phyloP scores from a whole-genome alignment of 2,329 filamentous ascomycete genomes.

The Triangularia verruculosa region DNA sequence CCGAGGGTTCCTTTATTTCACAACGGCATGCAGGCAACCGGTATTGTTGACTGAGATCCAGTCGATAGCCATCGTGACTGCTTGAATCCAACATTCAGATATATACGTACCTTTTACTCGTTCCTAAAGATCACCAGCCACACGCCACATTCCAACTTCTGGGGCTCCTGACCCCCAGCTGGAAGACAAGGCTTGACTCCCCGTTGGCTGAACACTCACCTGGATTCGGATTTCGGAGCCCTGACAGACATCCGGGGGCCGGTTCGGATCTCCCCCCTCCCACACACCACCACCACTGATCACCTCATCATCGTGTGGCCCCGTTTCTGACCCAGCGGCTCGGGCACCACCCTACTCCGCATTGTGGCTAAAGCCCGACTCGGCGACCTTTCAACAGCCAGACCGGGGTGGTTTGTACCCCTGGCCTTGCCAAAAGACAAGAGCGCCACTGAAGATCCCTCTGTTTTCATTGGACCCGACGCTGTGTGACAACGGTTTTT shows the following conservation, averaged over 20 bases:
- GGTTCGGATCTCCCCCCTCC: background rate
- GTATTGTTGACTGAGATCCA: background rate
- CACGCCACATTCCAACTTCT: background rate
- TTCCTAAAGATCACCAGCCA: background rate
- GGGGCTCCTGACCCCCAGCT: slow-evolving; percentile 8
- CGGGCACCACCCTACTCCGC: slow-evolving; percentile 45
- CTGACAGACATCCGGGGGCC: background rate
- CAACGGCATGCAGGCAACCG: background rate
- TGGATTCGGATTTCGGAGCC: background rate
- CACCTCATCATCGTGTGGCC: background rate
- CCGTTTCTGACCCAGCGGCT: slow-evolving; percentile 40
- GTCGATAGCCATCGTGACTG: background rate
- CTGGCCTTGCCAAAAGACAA: too few relatives aligned
- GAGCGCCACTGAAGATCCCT: slow-evolving; percentile 29
- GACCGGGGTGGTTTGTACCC: too few relatives aligned
- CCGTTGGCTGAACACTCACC: background rate
- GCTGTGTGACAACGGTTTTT: slow-evolving; percentile 29
- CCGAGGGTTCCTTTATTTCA: background rate
- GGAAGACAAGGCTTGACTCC: background rate
- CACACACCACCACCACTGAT: background rate
- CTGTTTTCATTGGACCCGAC: slow-evolving; percentile 23
- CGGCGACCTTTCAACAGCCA: slow-evolving; percentile 26
- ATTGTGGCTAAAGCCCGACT: slow-evolving; percentile 29
- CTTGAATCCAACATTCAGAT: background rate
- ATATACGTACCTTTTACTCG: background rate